phyloP scores from a whole-genome alignment of 2,329 filamentous ascomycete genomes.

The Sporothrix humicola region DNA sequence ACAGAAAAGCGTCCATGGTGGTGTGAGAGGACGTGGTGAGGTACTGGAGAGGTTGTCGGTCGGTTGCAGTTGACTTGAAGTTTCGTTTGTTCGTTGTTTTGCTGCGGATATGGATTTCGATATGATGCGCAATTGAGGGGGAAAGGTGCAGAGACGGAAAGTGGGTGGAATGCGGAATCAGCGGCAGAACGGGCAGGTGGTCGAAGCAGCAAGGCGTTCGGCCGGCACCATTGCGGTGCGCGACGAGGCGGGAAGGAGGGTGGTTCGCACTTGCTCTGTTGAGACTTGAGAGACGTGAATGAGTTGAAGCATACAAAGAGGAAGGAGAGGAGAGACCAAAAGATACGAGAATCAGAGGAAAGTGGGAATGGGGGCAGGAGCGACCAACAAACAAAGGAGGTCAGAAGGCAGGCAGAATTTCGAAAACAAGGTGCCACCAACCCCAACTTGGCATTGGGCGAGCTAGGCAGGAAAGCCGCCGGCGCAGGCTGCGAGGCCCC shows the following conservation, averaged over 20 bases:
- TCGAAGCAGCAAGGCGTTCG: conserved; percentile 12
- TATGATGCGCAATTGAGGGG: neutral
- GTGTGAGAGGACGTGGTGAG: neutral
- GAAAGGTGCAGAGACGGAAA: neutral
- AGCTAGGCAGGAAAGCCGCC: conserved; percentile 6
- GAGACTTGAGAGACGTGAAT: neutral
- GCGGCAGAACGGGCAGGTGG: conserved; percentile 1
- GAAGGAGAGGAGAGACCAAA: neutral
- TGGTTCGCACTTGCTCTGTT: neutral
- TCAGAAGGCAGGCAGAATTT: neutral
- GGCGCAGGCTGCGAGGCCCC: neutral
- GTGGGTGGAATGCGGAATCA: neutral
- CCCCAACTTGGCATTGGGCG: conserved; percentile 2
- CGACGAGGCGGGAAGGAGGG: neutral
- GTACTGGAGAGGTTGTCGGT: neutral
- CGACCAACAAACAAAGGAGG: neutral
- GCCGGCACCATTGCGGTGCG: conserved; percentile 31
- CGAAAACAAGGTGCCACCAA: conserved; percentile 5
- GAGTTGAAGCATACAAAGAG: neutral
- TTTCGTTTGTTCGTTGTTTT: neutral
- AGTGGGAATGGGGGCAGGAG: neutral
- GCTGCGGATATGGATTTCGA: neutral
- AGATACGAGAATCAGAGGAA: neutral
- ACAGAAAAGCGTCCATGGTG: conserved; percentile 45
- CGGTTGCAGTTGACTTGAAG: neutral